A percentile compares a stretch with the other conserved stretches of the same genome.
phyloP scores from a whole-genome alignment of 2,329 filamentous ascomycete species.

The Hypoxylon sp. region DNA sequence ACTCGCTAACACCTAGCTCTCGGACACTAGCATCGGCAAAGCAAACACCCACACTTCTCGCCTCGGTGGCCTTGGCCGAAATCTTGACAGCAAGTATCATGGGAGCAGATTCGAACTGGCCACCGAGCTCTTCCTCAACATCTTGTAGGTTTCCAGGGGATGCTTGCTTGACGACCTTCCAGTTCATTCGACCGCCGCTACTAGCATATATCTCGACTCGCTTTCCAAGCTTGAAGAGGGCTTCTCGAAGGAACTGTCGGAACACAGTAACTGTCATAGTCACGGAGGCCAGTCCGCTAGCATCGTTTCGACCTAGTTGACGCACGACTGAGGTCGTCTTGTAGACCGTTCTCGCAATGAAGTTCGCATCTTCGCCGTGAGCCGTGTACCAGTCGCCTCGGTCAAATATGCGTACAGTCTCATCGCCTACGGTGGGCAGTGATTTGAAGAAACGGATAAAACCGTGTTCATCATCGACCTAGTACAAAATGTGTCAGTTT shows the following conservation, averaged over 20 bases:
- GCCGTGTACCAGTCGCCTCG: slow-evolving; percentile 95
- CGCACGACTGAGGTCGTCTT: slow-evolving; percentile 97
- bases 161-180: slow-evolving; percentile 92
- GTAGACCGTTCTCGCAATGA: slow-evolving; percentile 90
- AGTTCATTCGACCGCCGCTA: slow-evolving; percentile 82
- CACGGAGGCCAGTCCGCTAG: slow-evolving; percentile 90
- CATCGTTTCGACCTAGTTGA: slow-evolving; percentile 86
- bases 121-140: slow-evolving; percentile 93
- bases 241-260: slow-evolving; percentile 94
- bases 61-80: slow-evolving; percentile 87
- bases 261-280: slow-evolving; percentile 97
- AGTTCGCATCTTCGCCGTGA: slow-evolving; percentile 87
- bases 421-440: slow-evolving; percentile 78
- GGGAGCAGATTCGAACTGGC: slow-evolving; percentile 88
- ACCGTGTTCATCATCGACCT: slow-evolving; percentile 96
- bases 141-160: slow-evolving; percentile 97
- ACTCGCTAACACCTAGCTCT: slow-evolving; percentile 96
- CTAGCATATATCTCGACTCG: slow-evolving; percentile 92
- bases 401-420: slow-evolving; percentile 92
- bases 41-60: slow-evolving; percentile 90
- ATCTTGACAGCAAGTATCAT: slow-evolving; percentile 97
- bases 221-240: slow-evolving; percentile 91
- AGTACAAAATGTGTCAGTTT: slow-evolving; percentile 3
- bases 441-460: slow-evolving; percentile 97
- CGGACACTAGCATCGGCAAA: slow-evolving; percentile 97